Conservation (phyloP, 1,284 basidiomycete species). For the Phylloporus sp. region DNA sequence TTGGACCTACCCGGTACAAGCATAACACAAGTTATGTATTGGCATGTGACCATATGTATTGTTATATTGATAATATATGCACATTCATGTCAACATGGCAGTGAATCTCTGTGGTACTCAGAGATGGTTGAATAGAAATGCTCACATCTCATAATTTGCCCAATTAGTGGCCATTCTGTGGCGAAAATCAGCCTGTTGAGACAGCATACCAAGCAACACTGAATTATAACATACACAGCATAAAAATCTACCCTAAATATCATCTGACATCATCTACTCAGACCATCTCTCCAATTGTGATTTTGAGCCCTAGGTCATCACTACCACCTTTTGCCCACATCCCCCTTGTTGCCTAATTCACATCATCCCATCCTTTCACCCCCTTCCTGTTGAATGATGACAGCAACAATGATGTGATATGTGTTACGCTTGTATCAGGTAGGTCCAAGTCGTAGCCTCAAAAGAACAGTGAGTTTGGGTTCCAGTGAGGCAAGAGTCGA, state of each 20-base stretch:
- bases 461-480: no score
- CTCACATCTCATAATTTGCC: background rate
- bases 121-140: background rate
- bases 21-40: background rate
- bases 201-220: background rate
- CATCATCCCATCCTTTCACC: no score
- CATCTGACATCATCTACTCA: background rate
- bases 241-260: background rate
- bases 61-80: background rate
- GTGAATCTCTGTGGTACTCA: background rate
- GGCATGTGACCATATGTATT: background rate
- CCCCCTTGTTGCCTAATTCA: no score
- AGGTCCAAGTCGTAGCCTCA: no score
- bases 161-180: background rate
- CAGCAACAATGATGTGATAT: no score
- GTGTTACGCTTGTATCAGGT: no score
- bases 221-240: background rate
- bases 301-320: no score
- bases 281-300: no score
- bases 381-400: no score
- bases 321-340: no score
- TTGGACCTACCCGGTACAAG: no score
- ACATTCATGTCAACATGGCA: background rate
- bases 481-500: no score
- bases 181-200: slow-evolving; percentile 1